Conservation (phyloP, 495 filamentous ascomycete species). For the Daldinia decipiens region DNA sequence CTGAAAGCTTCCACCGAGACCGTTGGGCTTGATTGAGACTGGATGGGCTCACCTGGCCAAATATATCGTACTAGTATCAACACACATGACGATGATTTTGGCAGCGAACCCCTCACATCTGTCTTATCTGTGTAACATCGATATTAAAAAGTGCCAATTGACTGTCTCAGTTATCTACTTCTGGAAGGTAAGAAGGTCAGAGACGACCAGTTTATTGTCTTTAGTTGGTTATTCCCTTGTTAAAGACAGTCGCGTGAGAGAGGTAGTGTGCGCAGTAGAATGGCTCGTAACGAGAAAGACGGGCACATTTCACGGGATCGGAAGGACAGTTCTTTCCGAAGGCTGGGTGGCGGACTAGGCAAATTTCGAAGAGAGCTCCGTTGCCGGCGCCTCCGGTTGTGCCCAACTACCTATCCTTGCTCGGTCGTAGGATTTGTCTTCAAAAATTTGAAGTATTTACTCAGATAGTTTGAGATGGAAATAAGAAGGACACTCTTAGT, state of each 20-base stretch:
- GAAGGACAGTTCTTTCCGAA: constrained; percentile 2
- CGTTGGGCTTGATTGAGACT: not conserved
- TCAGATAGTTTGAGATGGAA: not conserved
- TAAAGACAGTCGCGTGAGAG: not conserved
- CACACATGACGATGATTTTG: not conserved
- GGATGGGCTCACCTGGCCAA: not conserved
- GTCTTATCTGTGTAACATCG: constrained; percentile 2
- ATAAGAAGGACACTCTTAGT: not conserved
- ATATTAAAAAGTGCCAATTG: not conserved
- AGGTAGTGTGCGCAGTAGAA: not conserved
- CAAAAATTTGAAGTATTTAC: not conserved
- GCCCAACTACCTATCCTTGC: not conserved
- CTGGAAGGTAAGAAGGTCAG: not conserved
- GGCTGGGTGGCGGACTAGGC: constrained; percentile 9
- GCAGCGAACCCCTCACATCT: not conserved
- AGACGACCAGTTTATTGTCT: not conserved
- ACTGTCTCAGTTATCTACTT: constrained; percentile 1
- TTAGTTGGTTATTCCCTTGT: not conserved
- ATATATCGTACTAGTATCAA: constrained; percentile 2
- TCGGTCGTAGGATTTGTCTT: not conserved
- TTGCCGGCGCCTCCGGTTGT: constrained; percentile 5
- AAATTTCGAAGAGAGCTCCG: constrained; percentile 1
- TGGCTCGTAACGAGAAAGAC: not conserved
- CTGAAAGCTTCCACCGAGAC: not conserved
- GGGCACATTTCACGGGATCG: constrained; percentile 2